Percentiles rank a stretch among this genome's conserved stretches.
These are phyloP conservation scores for Pleurotus cornucopiae DNA, from an alignment of 768 basidiomycete genomes.

Conservation along the genomic window DNA sequence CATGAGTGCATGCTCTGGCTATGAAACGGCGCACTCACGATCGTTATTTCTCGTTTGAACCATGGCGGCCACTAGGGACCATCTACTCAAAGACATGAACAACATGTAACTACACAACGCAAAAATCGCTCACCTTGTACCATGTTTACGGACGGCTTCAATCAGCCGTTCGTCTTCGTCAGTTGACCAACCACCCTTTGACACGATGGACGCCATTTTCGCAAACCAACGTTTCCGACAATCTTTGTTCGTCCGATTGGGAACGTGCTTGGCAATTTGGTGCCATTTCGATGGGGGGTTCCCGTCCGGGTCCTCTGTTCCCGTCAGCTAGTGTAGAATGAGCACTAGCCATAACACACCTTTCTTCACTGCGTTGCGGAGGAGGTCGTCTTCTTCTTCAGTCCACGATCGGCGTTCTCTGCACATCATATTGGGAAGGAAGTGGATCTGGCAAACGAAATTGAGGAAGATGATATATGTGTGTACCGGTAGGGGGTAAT, in stretches of 20 bases:
- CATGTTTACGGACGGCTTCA: constrained; percentile 52
- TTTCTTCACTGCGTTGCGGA: constrained; percentile 45
- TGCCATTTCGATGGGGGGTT: constrained; percentile 59
- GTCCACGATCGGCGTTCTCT: constrained; percentile 52
- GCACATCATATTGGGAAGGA: constrained; percentile 25
- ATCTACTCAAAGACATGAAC: constrained; percentile 26
- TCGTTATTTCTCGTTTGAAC: constrained; percentile 57
- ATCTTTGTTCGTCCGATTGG: constrained; percentile 60
- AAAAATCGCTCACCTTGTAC: constrained; percentile 40
- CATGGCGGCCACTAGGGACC: constrained; percentile 55
- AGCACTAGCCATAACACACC: constrained; percentile 24
- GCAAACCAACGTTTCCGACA: constrained; percentile 63
- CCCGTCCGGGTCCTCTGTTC: constrained; percentile 51
- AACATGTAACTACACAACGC: neutral
- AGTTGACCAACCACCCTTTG: constrained; percentile 59
- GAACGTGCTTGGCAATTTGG: constrained; percentile 59
- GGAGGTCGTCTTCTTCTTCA: constrained; percentile 46
- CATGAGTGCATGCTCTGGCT: neutral
- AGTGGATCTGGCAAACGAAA: neutral
- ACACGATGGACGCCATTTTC: constrained; percentile 59
- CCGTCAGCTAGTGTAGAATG: constrained; percentile 13
- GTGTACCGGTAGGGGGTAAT: neutral
- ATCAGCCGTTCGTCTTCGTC: constrained; percentile 58
- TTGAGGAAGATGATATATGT: neutral
- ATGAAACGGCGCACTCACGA: constrained; percentile 34